Evolutionary conservation across 2,329 filamentous ascomycete species (phyloP), one percentile per base, ranked within the genome.

Genomic region (Fusarium sp.): DNA sequence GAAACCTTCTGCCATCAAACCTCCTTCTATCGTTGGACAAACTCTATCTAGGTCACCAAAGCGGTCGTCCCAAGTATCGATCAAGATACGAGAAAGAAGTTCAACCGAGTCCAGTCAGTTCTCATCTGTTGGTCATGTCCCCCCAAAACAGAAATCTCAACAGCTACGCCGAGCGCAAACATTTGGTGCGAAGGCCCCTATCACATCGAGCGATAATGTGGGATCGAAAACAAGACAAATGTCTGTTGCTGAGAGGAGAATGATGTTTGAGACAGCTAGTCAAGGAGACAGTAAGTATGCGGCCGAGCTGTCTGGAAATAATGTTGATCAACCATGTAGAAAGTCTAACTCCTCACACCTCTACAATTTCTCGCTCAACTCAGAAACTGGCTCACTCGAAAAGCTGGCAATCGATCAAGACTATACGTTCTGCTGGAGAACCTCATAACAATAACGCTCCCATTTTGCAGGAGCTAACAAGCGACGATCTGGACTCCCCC

Each of bases 161-260:
- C 56, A 48, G 17, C 26, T 46, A 5, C 54, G 46, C 37, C 62
- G 61, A 37, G 68, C 68, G 3, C 54, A 58, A 45, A 71, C 68
- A 6, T 43, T 71, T n/a, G 56, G 49, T 20, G 11, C 59, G 19
- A 59, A 53, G 19, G 30, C 49, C n/a, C 52, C 58, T 22, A 17
- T 40, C 14, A 35, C 24, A 5, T 37, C 48, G 26, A 50, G 19
- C 13, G 67, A 54, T 13, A 37, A 41, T 35, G 15, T 15, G 30
- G 40, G 37, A 28, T 33, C 28, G 19, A 62, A 48, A n/a, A 44
- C 53, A 24, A 65, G 65, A 28, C 71, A 64, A 15, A 73, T 64
- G 17, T 74, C 71, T 7, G 71, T 74, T 13, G 72, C 72, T 5
- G 71, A 74, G 39, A 73, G 71, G 43, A 65, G 69, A 30, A 72